Evolutionary conservation across 345 rosid genomes (phyloP), one percentile per base, ranked within the genome.

Genomic region (Gossypium australe): DNA sequence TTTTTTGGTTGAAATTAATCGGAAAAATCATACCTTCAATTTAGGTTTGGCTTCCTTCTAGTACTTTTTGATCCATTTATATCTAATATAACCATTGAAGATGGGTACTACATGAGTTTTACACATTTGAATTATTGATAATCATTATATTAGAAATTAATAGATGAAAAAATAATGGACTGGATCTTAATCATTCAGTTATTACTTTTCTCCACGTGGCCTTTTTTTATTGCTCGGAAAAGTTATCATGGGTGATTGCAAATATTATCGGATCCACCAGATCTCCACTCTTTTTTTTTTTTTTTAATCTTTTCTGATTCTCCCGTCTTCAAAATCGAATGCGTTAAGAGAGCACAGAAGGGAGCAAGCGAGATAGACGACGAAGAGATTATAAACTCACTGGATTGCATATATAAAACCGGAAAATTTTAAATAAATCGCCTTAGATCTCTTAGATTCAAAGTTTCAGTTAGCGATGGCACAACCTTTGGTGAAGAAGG

Each of bases 401-500:
- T 80, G 24, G 63, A 73, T 52, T 13, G 44, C 57, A 13, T 61
- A 48, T 41, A 34, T 51, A 18, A 25, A 6, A 43, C n/a, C 24
- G 65, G 2, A 17, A 47, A 52, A 72, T 25, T 12, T 14, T 9
- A 9, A n/a, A 24, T 4, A 68, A 16, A 29, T 63, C 59, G 34
- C 38, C 9, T 24, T 70, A 69, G 82, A 77, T 84, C 82, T 80
- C 49, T 65, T 24, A 73, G 77, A 72, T 79, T 73, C 13, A 63
- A 66, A 57, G 22, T 48, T 20, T 70, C 41, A 22, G n/a, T 69
- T 62, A 71, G 72, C 86, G 59, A 96, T 96, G 99, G 98, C 99
- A 69, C 98, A 96, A 79, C 97, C 99, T 52, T 82, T 86, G 73
- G 87, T 90, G 76, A 96, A 96, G 91, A 96, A 96, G 80, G 97